phyloP scores from a whole-genome alignment of 2,329 filamentous ascomycete species.

The Alternaria atra region DNA sequence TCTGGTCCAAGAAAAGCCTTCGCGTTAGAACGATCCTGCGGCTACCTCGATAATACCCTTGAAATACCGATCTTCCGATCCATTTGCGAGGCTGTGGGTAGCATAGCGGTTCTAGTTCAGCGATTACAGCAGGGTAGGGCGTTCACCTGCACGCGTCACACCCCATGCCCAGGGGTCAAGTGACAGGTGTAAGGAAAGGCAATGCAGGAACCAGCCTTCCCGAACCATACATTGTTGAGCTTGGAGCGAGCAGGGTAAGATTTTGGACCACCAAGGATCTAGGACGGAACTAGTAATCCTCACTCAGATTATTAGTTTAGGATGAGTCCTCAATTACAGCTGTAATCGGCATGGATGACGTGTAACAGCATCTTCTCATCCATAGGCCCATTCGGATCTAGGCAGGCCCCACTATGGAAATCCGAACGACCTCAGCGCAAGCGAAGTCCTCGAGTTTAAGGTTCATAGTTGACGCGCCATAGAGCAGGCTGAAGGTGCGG shows the following conservation, averaged over 20 bases:
- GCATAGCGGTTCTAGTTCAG: background rate
- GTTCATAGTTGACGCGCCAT: background rate
- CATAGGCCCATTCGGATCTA: background rate
- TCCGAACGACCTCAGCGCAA: background rate
- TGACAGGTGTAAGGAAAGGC: background rate
- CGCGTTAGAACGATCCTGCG: background rate
- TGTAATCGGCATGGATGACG: background rate
- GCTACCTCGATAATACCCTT: background rate
- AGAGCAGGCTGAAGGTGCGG: background rate
- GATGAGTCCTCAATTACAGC: background rate
- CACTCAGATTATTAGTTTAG: background rate
- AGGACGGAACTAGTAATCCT: background rate
- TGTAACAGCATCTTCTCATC: background rate
- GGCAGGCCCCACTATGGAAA: background rate
- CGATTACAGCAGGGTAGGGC: background rate
- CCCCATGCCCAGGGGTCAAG: background rate
- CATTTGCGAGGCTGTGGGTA: background rate
- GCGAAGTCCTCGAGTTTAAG: background rate
- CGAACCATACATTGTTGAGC: background rate
- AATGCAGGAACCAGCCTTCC: background rate
- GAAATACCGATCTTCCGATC: background rate
- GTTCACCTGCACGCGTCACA: background rate
- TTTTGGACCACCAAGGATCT: background rate
- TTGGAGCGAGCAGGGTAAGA: background rate
- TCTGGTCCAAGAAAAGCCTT: background rate